Percentiles rank a stretch among this genome's conserved stretches.
phyloP scores from a whole-genome alignment of 176 grass and related monocot genomes.

The Secale cereale region DNA sequence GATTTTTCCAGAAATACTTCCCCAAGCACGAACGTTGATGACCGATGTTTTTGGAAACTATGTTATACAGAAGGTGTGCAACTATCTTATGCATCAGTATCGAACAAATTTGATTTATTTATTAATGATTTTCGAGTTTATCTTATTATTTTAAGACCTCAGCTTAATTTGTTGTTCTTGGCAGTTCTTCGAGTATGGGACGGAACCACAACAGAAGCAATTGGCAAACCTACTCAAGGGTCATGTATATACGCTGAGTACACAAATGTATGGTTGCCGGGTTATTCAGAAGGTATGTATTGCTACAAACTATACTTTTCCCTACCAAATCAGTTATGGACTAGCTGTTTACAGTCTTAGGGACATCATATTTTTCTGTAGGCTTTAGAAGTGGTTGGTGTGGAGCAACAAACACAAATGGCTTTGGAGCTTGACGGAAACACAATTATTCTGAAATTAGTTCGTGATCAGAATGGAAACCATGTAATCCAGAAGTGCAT shows the following conservation, averaged over 20 bases:
- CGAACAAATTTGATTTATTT: neutral
- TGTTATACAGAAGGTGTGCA: constrained; percentile 92
- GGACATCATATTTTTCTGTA: constrained; percentile 36
- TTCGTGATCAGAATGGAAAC: constrained; percentile 97
- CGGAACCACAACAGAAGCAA: constrained; percentile 71
- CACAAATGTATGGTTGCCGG: constrained; percentile 99
- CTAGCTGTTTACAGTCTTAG: neutral
- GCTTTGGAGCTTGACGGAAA: constrained; percentile 85
- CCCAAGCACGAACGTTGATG: constrained; percentile 82
- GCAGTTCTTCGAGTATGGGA: constrained; percentile 98
- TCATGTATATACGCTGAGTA: constrained; percentile 74
- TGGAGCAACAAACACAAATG: constrained; percentile 86
- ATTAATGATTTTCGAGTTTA: neutral
- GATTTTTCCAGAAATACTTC: constrained; percentile 95
- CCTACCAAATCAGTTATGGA: neutral
- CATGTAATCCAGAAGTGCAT: constrained; percentile 99
- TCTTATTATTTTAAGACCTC: neutral
- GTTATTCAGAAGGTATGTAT: constrained; percentile 94
- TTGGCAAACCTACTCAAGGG: constrained; percentile 71
- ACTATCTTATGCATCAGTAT: constrained; percentile 25
- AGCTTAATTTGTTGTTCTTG: constrained; percentile 27
- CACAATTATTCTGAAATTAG: constrained; percentile 79
- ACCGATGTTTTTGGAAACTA: constrained; percentile 99
- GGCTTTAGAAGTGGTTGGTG: constrained; percentile 91
- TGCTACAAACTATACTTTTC: neutral